Conservation (phyloP, 768 basidiomycete species). For the Vararia minispora region DNA sequence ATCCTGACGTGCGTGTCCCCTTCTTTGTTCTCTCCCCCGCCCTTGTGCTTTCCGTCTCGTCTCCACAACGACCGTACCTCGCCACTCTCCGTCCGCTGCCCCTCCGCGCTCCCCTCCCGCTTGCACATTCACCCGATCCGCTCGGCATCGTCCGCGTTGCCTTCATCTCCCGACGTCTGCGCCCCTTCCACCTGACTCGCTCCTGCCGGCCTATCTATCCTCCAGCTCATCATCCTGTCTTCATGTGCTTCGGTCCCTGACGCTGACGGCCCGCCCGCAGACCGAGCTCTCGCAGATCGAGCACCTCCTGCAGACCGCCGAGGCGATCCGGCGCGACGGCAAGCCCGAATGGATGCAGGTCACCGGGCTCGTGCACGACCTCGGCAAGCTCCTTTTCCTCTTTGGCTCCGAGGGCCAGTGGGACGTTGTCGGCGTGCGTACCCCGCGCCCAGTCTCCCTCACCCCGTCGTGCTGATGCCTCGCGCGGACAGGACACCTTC, state of each 20-base stretch:
- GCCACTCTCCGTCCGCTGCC: background rate
- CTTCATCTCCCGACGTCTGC: background rate
- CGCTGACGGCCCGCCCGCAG: conserved; percentile 30
- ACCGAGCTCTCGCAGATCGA: conserved; percentile 78
- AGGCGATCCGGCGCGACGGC: conserved; percentile 75
- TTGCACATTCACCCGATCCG: background rate
- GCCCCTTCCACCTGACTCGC: background rate
- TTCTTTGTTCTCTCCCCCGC: background rate
- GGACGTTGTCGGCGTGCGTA: conserved; percentile 82
- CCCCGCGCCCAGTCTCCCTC: background rate
- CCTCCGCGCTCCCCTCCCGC: background rate
- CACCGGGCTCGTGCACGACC: conserved; percentile 78
- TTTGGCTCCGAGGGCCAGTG: conserved; percentile 86
- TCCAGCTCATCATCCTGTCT: conserved; percentile 7
- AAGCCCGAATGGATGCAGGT: conserved; percentile 93
- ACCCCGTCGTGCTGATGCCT: conserved; percentile 3
- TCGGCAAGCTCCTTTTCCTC: conserved; percentile 78
- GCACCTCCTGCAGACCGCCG: conserved; percentile 86
- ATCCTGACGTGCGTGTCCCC: conserved; percentile 65
- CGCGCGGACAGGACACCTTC: conserved; percentile 45
- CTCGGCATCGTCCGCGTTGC: background rate
- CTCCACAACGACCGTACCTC: background rate
- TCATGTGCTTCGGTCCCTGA: conserved; percentile 15
- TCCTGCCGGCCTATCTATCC: too few relatives aligned
- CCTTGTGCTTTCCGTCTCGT: conserved; percentile 1